Evolutionary conservation across 208 protist species (phyloP).

Genomic region (Crithidia sp.): DNA sequence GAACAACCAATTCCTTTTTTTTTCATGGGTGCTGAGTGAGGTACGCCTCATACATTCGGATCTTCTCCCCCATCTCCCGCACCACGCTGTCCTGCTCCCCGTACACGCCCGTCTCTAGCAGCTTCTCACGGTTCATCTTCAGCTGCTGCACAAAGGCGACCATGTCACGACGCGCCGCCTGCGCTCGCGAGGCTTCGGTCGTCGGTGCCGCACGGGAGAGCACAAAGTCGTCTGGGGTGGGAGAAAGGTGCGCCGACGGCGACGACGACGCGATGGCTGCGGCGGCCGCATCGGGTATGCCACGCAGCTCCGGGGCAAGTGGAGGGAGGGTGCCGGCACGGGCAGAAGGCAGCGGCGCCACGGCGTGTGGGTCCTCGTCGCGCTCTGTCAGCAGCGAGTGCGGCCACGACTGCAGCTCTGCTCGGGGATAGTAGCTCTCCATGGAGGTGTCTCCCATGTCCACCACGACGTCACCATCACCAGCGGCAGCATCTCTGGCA

Average conservation of each 20-base stretch:
- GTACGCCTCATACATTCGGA: conserved; percentile 86
- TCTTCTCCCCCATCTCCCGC: conserved; percentile 86
- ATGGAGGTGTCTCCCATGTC: conserved; percentile 42
- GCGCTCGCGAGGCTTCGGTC: conserved; percentile 13
- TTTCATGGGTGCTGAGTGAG: conserved; percentile 24
- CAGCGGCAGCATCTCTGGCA: not conserved
- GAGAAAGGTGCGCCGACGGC: conserved; percentile 8
- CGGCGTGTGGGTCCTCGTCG: conserved; percentile 11
- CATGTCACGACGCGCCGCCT: conserved; percentile 73
- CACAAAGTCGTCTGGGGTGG: conserved; percentile 64
- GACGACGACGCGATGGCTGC: not conserved
- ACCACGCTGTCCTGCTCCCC: conserved; percentile 59
- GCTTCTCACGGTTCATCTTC: conserved; percentile 73
- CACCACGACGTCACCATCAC: conserved; percentile 15
- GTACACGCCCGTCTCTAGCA: conserved; percentile 89
- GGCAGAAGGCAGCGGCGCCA: conserved; percentile 13
- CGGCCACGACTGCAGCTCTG: conserved; percentile 26
- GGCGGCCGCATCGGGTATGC: not conserved
- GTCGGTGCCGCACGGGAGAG: conserved; percentile 27
- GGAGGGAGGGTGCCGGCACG: conserved; percentile 33
- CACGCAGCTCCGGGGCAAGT: conserved; percentile 28
- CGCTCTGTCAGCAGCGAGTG: conserved; percentile 4
- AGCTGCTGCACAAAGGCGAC: conserved; percentile 78
- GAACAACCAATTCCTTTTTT: too few relatives aligned
- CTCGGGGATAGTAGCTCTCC: conserved; percentile 28